Evolutionary conservation across 257 asterid genomes (phyloP).

Genomic region (Ocimum tenuiflorum): DNA sequence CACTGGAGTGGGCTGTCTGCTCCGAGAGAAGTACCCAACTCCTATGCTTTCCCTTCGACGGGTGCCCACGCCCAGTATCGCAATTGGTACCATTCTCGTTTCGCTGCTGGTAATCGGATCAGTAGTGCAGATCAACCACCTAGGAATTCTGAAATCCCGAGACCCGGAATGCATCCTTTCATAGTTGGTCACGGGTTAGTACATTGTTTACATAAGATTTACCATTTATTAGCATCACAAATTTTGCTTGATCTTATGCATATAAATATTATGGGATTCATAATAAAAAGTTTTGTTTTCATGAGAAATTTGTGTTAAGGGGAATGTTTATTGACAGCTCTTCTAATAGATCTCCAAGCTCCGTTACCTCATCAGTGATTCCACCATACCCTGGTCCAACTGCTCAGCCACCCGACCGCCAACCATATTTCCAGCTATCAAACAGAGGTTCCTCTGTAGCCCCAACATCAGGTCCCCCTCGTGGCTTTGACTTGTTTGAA

Average conservation of each 20-base stretch:
- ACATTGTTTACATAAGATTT: neutral
- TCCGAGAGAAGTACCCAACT: conserved; percentile 50
- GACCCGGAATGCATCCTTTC: conserved; percentile 70
- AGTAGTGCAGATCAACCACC: conserved; percentile 56
- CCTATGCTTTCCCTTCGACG: conserved; percentile 63
- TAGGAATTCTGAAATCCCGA: conserved; percentile 56
- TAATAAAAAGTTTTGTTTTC: too few relatives aligned
- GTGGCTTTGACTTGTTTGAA: conserved; percentile 51
- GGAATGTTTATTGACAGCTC: conserved; percentile 42
- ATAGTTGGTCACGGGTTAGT: conserved; percentile 60
- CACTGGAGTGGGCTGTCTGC: conserved; percentile 64
- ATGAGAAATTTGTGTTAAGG: neutral
- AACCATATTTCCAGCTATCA: conserved; percentile 64
- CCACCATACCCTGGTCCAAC: conserved; percentile 64
- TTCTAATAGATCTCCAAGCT: conserved; percentile 60
- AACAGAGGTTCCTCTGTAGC: too few relatives aligned
- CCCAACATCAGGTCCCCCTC: conserved; percentile 50
- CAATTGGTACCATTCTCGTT: conserved; percentile 59
- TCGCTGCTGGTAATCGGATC: conserved; percentile 38
- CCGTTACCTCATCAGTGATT: conserved; percentile 49
- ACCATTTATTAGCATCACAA: too few relatives aligned
- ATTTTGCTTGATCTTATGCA: too few relatives aligned
- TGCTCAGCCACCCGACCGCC: conserved; percentile 61
- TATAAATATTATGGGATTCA: too few relatives aligned
- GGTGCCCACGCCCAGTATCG: conserved; percentile 51